phyloP scores from a whole-genome alignment of 805 yeast genomes.

The Kazachstania kunashirensis region DNA sequence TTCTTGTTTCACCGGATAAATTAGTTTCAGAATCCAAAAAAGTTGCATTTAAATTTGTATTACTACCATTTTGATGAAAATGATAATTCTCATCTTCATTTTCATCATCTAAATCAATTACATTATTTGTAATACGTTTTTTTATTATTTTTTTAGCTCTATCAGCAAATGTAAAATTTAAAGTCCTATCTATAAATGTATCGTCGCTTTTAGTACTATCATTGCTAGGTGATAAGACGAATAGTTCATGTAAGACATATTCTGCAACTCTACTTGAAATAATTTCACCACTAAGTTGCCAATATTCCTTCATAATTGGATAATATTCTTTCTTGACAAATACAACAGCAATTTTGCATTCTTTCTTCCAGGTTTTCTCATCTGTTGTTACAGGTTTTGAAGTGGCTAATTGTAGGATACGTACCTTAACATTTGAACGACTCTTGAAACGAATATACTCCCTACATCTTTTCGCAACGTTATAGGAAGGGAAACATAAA shows the following conservation, averaged over 20 bases:
- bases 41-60: constrained; percentile 6
- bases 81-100: constrained; percentile 17
- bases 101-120: constrained; percentile 32
- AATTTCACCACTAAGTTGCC: constrained; percentile 99
- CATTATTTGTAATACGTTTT: constrained; percentile 62
- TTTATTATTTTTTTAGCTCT: constrained; percentile 69
- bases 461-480: constrained; percentile 76
- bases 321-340: constrained; percentile 56
- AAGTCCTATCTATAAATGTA: constrained; percentile 46
- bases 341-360: constrained; percentile 67
- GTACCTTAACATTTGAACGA: constrained; percentile 27
- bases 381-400: constrained; percentile 52
- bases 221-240: constrained; percentile 22
- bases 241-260: constrained; percentile 58
- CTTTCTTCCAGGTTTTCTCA: constrained; percentile 51
- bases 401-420: constrained; percentile 67
- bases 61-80: constrained; percentile 5
- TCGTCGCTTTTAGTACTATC: constrained; percentile 24
- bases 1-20: neutral
- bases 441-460: constrained; percentile 50
- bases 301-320: constrained; percentile 68
- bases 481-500: constrained; percentile 68
- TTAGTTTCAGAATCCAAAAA: constrained; percentile 7
- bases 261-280: constrained; percentile 84
- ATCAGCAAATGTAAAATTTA: constrained; percentile 64